Conservation (phyloP, 1,139 yeast genomes). For the Candida freyschussii region DNA sequence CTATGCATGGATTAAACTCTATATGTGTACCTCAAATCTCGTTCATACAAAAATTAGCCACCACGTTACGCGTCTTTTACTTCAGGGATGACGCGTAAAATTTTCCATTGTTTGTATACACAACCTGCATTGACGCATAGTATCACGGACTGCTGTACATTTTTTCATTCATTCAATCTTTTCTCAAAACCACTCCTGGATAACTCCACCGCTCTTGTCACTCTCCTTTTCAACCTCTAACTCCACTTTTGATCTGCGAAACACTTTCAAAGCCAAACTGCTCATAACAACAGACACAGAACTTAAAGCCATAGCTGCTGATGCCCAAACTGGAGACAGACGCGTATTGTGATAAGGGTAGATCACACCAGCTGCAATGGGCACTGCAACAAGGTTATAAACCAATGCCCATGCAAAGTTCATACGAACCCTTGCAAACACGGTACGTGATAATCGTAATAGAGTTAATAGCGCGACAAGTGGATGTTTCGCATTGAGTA, state of each 20-base stretch:
- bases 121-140: too few species aligned
- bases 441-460: conserved; percentile 41
- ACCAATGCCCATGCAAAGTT: conserved; percentile 53
- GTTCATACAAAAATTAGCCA: too few species aligned
- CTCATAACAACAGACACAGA: conserved; percentile 55
- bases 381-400: conserved; percentile 51
- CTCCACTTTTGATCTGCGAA: conserved; percentile 33
- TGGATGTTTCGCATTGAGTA: conserved; percentile 44
- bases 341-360: conserved; percentile 50
- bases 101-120: too few species aligned
- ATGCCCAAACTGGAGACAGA: conserved; percentile 60
- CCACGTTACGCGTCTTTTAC: too few species aligned
- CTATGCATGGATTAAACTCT: too few species aligned
- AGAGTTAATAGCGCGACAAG: conserved; percentile 45
- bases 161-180: too few species aligned
- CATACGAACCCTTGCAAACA: conserved; percentile 49
- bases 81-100: too few species aligned
- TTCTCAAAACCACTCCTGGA: too few species aligned
- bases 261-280: conserved; percentile 47
- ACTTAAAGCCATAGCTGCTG: conserved; percentile 64
- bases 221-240: conserved; percentile 10
- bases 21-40: too few species aligned
- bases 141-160: too few species aligned
- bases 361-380: conserved; percentile 61
- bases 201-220: too few species aligned